Conservation (phyloP, 2,329 filamentous ascomycete species). For the Diaporthe helianthi region DNA sequence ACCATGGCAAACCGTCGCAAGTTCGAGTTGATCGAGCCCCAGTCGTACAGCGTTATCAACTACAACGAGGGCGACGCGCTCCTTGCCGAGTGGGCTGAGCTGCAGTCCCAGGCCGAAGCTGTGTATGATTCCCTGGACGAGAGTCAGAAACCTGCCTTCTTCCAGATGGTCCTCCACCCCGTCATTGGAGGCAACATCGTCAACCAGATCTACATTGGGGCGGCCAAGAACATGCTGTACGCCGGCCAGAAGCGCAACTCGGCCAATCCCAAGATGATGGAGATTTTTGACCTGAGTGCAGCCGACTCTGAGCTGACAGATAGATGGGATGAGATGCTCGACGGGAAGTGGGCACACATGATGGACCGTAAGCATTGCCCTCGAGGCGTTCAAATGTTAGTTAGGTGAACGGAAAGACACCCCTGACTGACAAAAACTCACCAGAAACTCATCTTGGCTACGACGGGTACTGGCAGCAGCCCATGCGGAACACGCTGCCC, state of each 20-base stretch:
- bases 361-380: conserved; percentile 57
- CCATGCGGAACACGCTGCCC: conserved; percentile 73
- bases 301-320: conserved; percentile 63
- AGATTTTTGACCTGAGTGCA: conserved; percentile 61
- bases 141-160: conserved; percentile 63
- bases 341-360: conserved; percentile 69
- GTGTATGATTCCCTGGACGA: conserved; percentile 62
- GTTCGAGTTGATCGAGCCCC: conserved; percentile 66
- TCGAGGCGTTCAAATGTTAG: too few relatives aligned
- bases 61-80: conserved; percentile 69
- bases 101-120: conserved; percentile 60
- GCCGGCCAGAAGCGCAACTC: conserved; percentile 60
- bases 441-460: conserved; percentile 61
- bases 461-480: conserved; percentile 70
- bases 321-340: conserved; percentile 63
- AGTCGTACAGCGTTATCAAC: conserved; percentile 66
- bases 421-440: not conserved
- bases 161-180: conserved; percentile 68
- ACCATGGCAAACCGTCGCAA: conserved; percentile 64
- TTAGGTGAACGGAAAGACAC: not conserved
- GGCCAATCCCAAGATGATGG: conserved; percentile 60
- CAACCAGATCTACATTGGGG: conserved; percentile 59
- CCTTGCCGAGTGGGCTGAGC: conserved; percentile 59
- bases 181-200: conserved; percentile 63
- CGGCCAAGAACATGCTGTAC: conserved; percentile 60